These are phyloP conservation scores for Smallanthus sonchifolius DNA, from an alignment of 129 eudicot genomes.

Conservation along the genomic window DNA sequence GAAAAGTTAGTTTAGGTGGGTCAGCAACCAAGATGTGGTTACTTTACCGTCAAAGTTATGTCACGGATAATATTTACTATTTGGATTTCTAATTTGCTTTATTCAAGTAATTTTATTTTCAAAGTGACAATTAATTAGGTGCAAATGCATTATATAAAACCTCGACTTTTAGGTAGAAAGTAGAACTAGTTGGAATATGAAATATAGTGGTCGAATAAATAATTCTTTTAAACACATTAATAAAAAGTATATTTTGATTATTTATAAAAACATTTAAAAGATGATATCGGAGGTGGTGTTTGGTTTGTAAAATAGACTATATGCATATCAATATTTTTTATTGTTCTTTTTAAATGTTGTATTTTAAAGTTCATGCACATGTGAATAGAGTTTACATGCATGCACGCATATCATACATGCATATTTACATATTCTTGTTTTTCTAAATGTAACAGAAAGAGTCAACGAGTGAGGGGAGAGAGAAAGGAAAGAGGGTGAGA, in stretches of 20 bases:
- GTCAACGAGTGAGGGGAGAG: too few species aligned
- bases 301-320: background rate
- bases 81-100: background rate
- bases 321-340: too few species aligned
- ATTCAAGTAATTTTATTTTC: background rate
- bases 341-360: too few species aligned
- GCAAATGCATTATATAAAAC: background rate
- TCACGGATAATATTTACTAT: background rate
- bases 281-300: background rate
- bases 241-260: background rate
- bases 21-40: background rate
- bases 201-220: background rate
- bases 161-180: background rate
- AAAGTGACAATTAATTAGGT: background rate
- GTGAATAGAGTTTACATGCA: too few species aligned
- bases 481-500: too few species aligned
- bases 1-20: background rate
- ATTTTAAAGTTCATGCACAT: too few species aligned
- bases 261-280: background rate
- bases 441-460: too few species aligned
- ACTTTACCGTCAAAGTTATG: background rate
- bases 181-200: background rate
- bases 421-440: too few species aligned
- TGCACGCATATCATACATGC: too few species aligned
- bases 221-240: background rate